Percentiles rank a stretch among this genome's conserved stretches.
Evolutionary conservation across 2,329 filamentous ascomycete genomes (phyloP).

Genomic region (Aureobasidium vineae): DNA sequence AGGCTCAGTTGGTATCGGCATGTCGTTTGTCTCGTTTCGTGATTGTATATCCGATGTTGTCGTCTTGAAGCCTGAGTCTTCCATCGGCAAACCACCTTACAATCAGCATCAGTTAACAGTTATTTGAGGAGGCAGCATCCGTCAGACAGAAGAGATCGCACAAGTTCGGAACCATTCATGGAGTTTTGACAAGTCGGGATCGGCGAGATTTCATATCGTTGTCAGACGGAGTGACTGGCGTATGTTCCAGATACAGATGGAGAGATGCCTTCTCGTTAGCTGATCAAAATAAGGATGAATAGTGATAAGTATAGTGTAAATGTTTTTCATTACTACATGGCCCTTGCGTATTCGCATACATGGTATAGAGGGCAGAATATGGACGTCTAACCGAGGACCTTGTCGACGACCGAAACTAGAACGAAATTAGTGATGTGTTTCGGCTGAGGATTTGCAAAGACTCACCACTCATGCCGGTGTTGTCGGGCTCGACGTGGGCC

Average conservation of each 20-base stretch:
- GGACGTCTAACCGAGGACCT: constrained; percentile 27
- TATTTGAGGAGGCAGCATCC: not conserved
- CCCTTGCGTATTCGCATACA: not conserved
- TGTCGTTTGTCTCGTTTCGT: too few species aligned
- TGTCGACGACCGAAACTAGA: constrained; percentile 28
- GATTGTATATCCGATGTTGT: too few species aligned
- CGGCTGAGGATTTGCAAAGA: not conserved
- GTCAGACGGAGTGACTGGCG: not conserved
- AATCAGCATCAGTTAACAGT: not conserved
- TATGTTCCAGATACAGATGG: not conserved
- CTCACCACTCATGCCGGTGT: constrained; percentile 75
- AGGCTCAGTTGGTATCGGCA: too few species aligned
- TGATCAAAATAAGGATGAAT: not conserved
- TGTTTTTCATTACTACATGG: constrained; percentile 16
- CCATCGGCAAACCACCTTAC: too few species aligned
- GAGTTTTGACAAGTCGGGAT: not conserved
- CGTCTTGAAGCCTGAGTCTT: too few species aligned
- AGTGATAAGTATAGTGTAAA: not conserved
- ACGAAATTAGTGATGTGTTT: not conserved
- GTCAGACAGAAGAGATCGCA: not conserved
- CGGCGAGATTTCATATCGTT: not conserved
- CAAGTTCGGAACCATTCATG: too few species aligned
- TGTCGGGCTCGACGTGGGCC: constrained; percentile 82
- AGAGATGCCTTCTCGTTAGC: not conserved
- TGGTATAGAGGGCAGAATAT: not conserved